Percentiles rank a stretch among this genome's conserved stretches.
Conservation (phyloP, 768 basidiomycete genomes). For the Aureoboletus auriporus region DNA sequence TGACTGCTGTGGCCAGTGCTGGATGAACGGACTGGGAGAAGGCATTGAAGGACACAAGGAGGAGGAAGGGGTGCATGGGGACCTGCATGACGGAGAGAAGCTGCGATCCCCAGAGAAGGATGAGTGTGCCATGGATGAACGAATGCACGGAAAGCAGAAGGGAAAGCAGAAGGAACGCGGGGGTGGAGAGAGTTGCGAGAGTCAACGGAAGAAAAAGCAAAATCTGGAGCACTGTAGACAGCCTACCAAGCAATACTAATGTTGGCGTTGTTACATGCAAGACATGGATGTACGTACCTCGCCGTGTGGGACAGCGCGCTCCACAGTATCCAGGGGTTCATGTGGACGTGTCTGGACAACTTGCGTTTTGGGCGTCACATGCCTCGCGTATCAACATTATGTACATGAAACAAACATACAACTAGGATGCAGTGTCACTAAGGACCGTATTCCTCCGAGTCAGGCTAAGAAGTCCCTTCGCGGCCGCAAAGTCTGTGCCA, state of each 20-base stretch:
- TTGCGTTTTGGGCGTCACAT: not conserved
- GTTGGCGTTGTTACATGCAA: not conserved
- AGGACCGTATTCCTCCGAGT: constrained; percentile 37
- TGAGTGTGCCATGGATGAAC: constrained; percentile 77
- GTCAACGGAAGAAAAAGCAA: constrained; percentile 82
- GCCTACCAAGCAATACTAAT: constrained; percentile 34
- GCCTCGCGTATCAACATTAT: too few relatives aligned
- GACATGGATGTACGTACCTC: constrained; percentile 36
- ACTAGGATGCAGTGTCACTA: constrained; percentile 15
- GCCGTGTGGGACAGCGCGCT: constrained; percentile 61
- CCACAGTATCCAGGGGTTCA: constrained; percentile 65
- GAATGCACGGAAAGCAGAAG: constrained; percentile 73
- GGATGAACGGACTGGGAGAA: constrained; percentile 66
- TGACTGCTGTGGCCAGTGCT: constrained; percentile 50
- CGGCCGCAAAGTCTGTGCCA: constrained; percentile 78
- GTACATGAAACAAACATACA: too few relatives aligned
- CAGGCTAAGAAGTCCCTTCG: constrained; percentile 75
- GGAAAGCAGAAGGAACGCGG: constrained; percentile 79
- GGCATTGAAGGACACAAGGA: constrained; percentile 83
- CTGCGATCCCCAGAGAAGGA: constrained; percentile 66
- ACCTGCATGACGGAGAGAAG: constrained; percentile 76
- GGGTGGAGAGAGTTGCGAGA: constrained; percentile 73
- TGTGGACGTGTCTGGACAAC: constrained; percentile 1
- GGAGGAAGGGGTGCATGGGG: constrained; percentile 82
- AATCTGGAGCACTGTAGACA: constrained; percentile 77